Evolutionary conservation across 495 filamentous ascomycete species (phyloP), one percentile per base, ranked within the genome.

Genomic region (Xylaria longipes): DNA sequence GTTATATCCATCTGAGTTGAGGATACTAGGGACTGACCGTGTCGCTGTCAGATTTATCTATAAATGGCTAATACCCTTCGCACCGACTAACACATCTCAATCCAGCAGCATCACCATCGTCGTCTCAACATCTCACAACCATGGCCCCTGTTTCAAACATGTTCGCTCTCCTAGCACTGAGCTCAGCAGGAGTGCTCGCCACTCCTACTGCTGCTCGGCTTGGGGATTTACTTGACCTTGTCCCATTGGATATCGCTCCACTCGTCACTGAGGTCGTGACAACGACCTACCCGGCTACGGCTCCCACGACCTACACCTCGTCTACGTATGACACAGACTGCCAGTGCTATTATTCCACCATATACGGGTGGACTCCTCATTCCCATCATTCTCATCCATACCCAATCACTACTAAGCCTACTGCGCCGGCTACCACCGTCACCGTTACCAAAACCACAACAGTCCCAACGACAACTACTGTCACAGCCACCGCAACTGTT

Each of bases 261-360:
- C 62, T 71, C 12, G 39, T 71, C 15, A 71, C 69, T 9, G 62
- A 71, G 25, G 62, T 71, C 39, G 69, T 63, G 62, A 71, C 69
- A 9, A 48, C 33, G 29, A 71, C 69, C 3, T 71, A 71, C 56
- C 46, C 61, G 22, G 60, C 69, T 3, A 56, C 46, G 9, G 20
- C 62, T 9, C 50, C 69, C 15, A 71, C 69, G 1, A 71, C 69
- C 5, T 71, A 65, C 41, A 66, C 62, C 33, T 58, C 69, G 50
- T 52, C 69, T 25, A 60, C 48, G 15, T 71, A 71, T 37, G 52
- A 71, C 22, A 35, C 62, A 3, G 61, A 1, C 0, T 71, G 69
- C 27, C 45, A 66, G 25, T 71, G 69, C 31, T 48, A 65, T 25
- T 64, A 43, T 45, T 66, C 69, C 37, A 71, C 61, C 43, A n/a